Base-by-base conservation (phyloP, 306 rosid genomes). In the Lathyrus oleraceus region DNA sequence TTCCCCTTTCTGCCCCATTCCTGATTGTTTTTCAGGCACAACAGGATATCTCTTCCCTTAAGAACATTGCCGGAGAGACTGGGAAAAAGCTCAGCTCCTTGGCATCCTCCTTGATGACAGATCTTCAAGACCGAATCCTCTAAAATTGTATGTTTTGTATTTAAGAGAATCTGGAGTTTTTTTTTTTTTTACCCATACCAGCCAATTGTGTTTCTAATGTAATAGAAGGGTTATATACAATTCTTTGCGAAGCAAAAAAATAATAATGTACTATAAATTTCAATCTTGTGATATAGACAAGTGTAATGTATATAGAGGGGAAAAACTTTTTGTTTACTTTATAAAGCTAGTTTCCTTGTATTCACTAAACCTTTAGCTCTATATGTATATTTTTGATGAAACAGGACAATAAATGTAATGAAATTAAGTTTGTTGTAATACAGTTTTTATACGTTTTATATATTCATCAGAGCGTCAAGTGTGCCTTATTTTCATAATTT, bases 51-150 rank as follows among this genome's bases (percentile, higher is more conserved):
- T 88, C 95, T 70, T 88, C 97, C 74, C 78, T 94, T 1, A 94
- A 80, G 78, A 90, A 88, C 73, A 88, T 90, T 23, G 98, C 92
- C 0, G 98, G 96, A 51, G 98, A 90, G 83, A 88, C 98, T 2
- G 92, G 97, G 66, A 94, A 94, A 87, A 94, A 86, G 76, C 95
- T 94, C 40, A 81, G 85, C 85, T 82, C 92, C 19, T 77, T 94
- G 64, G 98, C 98, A 17, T 85, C 91, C 83, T 81, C 80, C 64
- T 80, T 93, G 68, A 88, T 90, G 44, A 90, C 95, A 8, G 97
- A 90, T 84, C 73, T 94, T 81, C 96, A 90, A 56, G 98, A 88
- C 79, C 79, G 97, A 87, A 84, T 90, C 77, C 95, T 88, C 42
- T 88, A 81, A 92, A 80, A 74, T 44, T 83, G 62, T 81, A 72